Conservation (phyloP, 129 eudicot species). For the Sambucus nigra region DNA sequence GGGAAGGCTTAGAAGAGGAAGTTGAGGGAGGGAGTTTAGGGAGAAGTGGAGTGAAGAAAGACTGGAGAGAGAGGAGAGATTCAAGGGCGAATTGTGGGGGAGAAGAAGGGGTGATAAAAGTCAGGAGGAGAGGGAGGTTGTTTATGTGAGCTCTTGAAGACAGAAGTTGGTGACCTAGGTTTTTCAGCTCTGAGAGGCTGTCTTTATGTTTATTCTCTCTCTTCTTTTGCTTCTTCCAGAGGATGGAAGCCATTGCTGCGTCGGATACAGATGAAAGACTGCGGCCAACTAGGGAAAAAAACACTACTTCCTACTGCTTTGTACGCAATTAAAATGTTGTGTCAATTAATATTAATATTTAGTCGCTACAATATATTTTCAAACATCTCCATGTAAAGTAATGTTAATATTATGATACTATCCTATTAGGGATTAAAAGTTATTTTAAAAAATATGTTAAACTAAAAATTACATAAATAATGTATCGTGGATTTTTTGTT, state of each 20-base stretch:
- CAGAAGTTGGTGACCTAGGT: conserved; percentile 59
- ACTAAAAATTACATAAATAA: no score
- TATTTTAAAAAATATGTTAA: no score
- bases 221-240: conserved; percentile 33
- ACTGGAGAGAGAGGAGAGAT: conserved; percentile 64
- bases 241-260: conserved; percentile 33
- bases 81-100: conserved; percentile 55
- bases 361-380: no score
- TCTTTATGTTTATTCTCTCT: conserved; percentile 24
- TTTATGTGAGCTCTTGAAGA: conserved; percentile 63
- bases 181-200: conserved; percentile 41
- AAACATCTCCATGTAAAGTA: no score
- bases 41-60: conserved; percentile 73
- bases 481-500: no score
- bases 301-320: no score
- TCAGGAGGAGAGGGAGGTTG: conserved; percentile 61
- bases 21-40: conserved; percentile 50
- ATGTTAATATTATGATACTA: no score
- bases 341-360: no score
- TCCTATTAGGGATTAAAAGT: no score
- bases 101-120: conserved; percentile 30
- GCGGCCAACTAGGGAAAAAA: no score
- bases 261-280: no score
- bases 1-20: conserved; percentile 17
- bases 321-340: no score